Evolutionary conservation across 2,329 filamentous ascomycete genomes (phyloP).

Genomic region (Stemphylium beticola): DNA sequence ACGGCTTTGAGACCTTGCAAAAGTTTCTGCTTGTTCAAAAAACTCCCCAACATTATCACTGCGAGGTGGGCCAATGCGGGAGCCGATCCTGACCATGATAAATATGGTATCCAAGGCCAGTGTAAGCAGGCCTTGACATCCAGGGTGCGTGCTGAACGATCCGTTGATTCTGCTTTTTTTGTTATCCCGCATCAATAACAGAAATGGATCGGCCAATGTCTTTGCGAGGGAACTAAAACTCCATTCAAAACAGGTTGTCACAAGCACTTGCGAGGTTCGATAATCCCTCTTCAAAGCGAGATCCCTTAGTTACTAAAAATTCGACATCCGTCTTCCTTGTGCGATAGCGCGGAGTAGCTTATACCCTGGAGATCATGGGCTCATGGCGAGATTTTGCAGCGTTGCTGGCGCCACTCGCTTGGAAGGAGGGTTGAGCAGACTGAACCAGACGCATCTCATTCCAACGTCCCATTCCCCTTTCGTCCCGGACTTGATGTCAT

Average conservation of each 20-base stretch:
- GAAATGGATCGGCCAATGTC: conserved; percentile 25
- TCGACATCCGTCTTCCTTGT: conserved; percentile 14
- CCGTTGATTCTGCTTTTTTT: conserved; percentile 31
- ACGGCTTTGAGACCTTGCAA: not conserved
- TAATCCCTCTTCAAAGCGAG: conserved; percentile 13
- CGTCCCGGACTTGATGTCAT: conserved; percentile 32
- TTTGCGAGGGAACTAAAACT: conserved; percentile 12
- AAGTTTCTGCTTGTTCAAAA: not conserved
- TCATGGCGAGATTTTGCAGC: conserved; percentile 22
- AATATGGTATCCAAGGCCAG: conserved; percentile 26
- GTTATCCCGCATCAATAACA: conserved; percentile 23
- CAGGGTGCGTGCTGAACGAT: conserved; percentile 43
- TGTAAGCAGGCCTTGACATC: conserved; percentile 29
- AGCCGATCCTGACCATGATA: conserved; percentile 29
- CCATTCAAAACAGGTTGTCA: conserved; percentile 9
- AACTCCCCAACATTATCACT: not conserved
- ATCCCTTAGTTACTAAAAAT: conserved; percentile 22
- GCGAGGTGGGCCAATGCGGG: conserved; percentile 28
- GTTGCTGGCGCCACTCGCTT: conserved; percentile 33
- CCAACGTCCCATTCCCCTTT: conserved; percentile 15
- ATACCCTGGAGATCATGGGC: conserved; percentile 21
- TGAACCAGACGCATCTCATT: conserved; percentile 18
- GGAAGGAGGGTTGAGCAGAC: conserved; percentile 24
- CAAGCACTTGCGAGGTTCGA: conserved; percentile 4
- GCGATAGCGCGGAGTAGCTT: conserved; percentile 31